Conservation (phyloP, 805 yeast genomes). For the Wickerhamiella bombiphila region DNA sequence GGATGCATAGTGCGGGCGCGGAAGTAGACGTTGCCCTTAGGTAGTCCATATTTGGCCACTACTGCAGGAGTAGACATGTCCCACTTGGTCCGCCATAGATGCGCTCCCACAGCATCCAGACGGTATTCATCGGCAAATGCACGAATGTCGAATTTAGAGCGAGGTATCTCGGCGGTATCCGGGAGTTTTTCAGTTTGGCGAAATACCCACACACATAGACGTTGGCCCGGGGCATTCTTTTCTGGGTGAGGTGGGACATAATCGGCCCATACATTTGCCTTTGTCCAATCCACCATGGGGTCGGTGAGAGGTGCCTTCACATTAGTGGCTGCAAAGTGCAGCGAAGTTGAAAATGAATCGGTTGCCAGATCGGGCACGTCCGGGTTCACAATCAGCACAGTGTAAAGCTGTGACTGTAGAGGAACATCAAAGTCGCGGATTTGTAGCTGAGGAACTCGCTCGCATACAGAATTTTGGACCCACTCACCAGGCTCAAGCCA, state of each 20-base stretch:
- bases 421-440: constrained; percentile 65
- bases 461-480: constrained; percentile 59
- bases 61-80: constrained; percentile 53
- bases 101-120: constrained; percentile 77
- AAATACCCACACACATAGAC: constrained; percentile 82
- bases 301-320: constrained; percentile 44
- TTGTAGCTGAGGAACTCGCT: constrained; percentile 61
- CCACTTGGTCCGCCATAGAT: constrained; percentile 75
- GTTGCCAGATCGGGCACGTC: constrained; percentile 67
- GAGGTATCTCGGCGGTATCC: constrained; percentile 16
- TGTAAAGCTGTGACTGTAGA: constrained; percentile 30
- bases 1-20: constrained; percentile 20
- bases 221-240: constrained; percentile 67
- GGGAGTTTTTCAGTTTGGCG: constrained; percentile 37
- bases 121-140: constrained; percentile 39
- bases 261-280: constrained; percentile 32
- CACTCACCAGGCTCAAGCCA: constrained; percentile 70
- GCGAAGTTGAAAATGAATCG: constrained; percentile 54
- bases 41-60: constrained; percentile 59
- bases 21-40: constrained; percentile 51
- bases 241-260: constrained; percentile 82
- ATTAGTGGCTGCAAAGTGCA: constrained; percentile 67
- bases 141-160: constrained; percentile 59
- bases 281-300: constrained; percentile 33
- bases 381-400: constrained; percentile 76